Conservation (phyloP, 176 grass and related monocot species). For the Carex cristatella region DNA sequence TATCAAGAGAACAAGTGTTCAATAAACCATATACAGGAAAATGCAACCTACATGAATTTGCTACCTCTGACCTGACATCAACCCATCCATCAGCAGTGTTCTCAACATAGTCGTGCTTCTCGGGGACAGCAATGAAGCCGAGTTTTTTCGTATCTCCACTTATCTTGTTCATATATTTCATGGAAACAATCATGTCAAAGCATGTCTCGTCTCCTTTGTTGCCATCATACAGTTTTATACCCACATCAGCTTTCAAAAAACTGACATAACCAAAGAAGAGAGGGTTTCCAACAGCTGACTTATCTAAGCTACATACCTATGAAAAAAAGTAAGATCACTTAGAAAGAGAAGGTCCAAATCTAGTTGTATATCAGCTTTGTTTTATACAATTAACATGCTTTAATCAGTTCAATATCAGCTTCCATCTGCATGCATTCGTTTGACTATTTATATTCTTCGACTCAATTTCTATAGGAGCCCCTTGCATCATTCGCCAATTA, state of each 20-base stretch:
- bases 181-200: slow-evolving; percentile 67
- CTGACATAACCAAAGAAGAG: slow-evolving; percentile 52
- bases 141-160: slow-evolving; percentile 56
- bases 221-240: slow-evolving; percentile 38
- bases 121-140: slow-evolving; percentile 31
- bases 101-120: slow-evolving; percentile 47
- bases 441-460: neutral
- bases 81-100: slow-evolving; percentile 36
- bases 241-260: slow-evolving; percentile 34
- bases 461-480: neutral
- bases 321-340: neutral
- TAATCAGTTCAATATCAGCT: neutral
- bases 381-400: neutral
- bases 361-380: too few relatives aligned
- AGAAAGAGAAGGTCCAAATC: neutral
- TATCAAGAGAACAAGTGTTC: slow-evolving; percentile 43
- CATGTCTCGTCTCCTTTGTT: neutral
- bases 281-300: slow-evolving; percentile 38
- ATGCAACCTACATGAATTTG: slow-evolving; percentile 44
- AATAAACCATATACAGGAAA: slow-evolving; percentile 36
- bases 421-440: neutral
- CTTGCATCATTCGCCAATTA: neutral
- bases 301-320: slow-evolving; percentile 65
- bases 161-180: slow-evolving; percentile 51
- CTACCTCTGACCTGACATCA: slow-evolving; percentile 27